Base-by-base conservation (phyloP, 805 yeast genomes). In the Candida bentonensis region DNA sequence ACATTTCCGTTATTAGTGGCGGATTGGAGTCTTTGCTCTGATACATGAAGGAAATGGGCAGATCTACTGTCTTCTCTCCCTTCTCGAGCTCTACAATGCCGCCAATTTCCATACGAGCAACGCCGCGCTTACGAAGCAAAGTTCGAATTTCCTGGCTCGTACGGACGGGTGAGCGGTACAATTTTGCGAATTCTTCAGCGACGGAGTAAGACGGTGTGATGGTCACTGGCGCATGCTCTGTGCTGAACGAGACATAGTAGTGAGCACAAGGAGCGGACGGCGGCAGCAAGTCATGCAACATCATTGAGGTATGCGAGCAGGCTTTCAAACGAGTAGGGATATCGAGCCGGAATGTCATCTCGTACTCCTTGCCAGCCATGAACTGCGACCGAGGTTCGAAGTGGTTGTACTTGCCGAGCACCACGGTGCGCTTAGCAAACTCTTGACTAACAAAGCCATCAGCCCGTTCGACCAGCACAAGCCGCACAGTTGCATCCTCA, bases 401-500 rank as follows among this genome's bases (percentile, higher is more conserved):
- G 5, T 30, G 36, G 20, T 30, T 30, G 20, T 30, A 30, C 20
- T 30, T 30, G 7, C 17, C n/a, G 17, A 30, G 17, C 17, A 30
- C 36, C 7, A 30, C 36, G 11, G 36, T 30, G 7, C 36, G 36
- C 17, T 30, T 30, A 17, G 36, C 36, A 15, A 30, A 30, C 36
- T 30, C 36, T 30, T 30, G 36, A 30, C 17, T 30, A 9, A 30
- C 36, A 30, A 30, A 30, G 11, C 36, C 36, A 15, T 30, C 36
- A 9, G 36, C 36, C 5, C 20, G 13, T n/a, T 30, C 36, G 7
- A 30, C 17, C 13, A 30, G 17, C 7, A 30, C 36, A 11, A 30
- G 17, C 17, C 36, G 36, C 17, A 30, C 36, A 5, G 36, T 30
- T 9, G n/a, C 36, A 30, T 30, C 36, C n/a, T 30, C 36, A n/a